Evolutionary conservation across 305 asterid species (phyloP).

Genomic region (Stenogyne calaminthoides): DNA sequence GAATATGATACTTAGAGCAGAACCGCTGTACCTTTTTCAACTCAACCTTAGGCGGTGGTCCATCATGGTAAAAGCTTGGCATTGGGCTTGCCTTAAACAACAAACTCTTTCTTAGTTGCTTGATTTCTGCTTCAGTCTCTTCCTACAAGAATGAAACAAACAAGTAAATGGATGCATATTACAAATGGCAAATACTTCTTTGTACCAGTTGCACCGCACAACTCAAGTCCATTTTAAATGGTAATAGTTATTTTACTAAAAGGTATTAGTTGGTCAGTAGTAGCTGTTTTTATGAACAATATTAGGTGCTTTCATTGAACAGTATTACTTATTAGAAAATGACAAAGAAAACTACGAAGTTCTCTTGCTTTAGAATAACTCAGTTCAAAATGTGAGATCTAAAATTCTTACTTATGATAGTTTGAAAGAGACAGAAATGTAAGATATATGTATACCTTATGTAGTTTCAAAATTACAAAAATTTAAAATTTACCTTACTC

Average conservation of each 20-base stretch:
- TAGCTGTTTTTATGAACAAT: too few species aligned
- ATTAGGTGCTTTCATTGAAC: too few species aligned
- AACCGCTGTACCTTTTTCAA: constrained; percentile 58
- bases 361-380: background rate
- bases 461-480: background rate
- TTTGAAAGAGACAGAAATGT: background rate
- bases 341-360: background rate
- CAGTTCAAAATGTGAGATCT: background rate
- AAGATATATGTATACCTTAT: too few species aligned
- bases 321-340: too few species aligned
- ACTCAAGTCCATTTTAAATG: too few species aligned
- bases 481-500: constrained; percentile 57
- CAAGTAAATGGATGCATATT: constrained; percentile 7
- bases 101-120: constrained; percentile 63
- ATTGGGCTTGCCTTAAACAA: constrained; percentile 69
- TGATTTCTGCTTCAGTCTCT: constrained; percentile 61
- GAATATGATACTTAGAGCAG: too few species aligned
- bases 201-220: too few species aligned
- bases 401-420: background rate
- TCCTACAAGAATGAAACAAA: constrained; percentile 41
- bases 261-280: too few species aligned
- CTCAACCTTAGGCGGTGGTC: constrained; percentile 71
- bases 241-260: too few species aligned
- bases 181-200: too few species aligned
- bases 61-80: constrained; percentile 84